Conservation (phyloP, 148 eudicot species). For the Dianthus caryophyllus region DNA sequence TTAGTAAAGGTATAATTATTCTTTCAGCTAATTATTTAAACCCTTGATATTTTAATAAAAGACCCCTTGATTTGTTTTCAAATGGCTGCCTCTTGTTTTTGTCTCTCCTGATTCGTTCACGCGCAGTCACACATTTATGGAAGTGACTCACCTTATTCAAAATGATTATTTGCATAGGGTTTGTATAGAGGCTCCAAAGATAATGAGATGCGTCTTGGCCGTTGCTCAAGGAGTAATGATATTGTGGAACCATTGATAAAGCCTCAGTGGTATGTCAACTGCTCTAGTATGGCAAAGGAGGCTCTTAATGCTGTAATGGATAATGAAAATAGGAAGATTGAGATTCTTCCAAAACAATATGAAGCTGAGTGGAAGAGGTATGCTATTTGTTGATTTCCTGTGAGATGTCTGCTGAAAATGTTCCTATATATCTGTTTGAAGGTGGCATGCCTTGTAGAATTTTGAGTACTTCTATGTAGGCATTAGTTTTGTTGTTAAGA, state of each 20-base stretch:
- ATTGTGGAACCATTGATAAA: constrained; percentile 91
- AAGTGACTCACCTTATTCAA: constrained; percentile 1
- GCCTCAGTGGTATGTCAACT: constrained; percentile 96
- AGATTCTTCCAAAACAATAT: constrained; percentile 82
- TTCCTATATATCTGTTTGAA: not conserved
- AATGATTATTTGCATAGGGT: constrained; percentile 41
- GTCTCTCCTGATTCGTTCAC: not conserved
- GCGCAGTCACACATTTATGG: not conserved
- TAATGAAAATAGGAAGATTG: constrained; percentile 53
- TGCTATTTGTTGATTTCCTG: not conserved
- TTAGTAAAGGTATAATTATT: no score
- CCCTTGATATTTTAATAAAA: no score
- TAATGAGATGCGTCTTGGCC: constrained; percentile 91
- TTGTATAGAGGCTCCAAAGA: constrained; percentile 70
- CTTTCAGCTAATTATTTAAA: no score
- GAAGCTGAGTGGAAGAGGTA: constrained; percentile 97
- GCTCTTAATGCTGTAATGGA: constrained; percentile 78
- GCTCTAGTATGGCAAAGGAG: constrained; percentile 69
- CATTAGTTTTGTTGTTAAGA: not conserved
- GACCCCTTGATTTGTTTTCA: not conserved
- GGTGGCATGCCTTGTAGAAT: not conserved
- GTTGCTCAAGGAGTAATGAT: constrained; percentile 87
- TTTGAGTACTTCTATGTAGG: not conserved
- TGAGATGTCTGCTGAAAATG: constrained; percentile 2
- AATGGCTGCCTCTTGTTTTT: not conserved